Base-by-base conservation (phyloP, 768 basidiomycete genomes). In the Russula sp. region DNA sequence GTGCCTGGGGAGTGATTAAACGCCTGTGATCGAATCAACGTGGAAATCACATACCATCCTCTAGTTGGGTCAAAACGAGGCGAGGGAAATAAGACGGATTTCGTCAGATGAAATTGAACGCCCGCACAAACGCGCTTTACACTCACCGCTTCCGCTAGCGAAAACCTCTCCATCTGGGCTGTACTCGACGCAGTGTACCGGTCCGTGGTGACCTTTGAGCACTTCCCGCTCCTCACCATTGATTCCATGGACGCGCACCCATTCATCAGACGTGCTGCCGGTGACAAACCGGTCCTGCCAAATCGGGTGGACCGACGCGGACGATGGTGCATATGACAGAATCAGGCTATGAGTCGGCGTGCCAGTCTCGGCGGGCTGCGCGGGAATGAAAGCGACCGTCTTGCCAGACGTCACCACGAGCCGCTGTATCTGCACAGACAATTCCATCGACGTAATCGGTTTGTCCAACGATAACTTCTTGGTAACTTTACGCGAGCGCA, bases 161-260 rank as follows among this genome's bases (percentile, higher is more conserved):
- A 92, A 98, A 80, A 97, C 84, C 78, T 98, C 97, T 27, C 96
- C 96, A 72, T 98, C 96, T 0, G 96, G 96, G 71, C 89, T 92
- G 74, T 88, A 96, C 70, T 91, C 88, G 52, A 96, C 88, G 59
- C 91, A 92, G 70, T 96, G 94, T 18, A 98, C 95, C 20, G 96
- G 95, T 27, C 96, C 97, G 72, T 98, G 97, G 71, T 98, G 97
- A 4, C 96, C 96, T 74, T 97, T 96, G 62, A 94, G 81, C 35
- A 97, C 83, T 61, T 98, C 96, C 66, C 83, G 77, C 77, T 99
- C 95, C 73, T 88, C 86, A 2, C 96, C 97, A 37, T 89, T 84
- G 71, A 95, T 85, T 16, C 88, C 89, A 72, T 98, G 94, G 35
- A 98, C 85, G 40, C 96, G 82, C 50, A 99, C 94, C 97, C 97